Conservation (phyloP, 768 basidiomycete genomes). For the Porpolomopsis calyptriformis region DNA sequence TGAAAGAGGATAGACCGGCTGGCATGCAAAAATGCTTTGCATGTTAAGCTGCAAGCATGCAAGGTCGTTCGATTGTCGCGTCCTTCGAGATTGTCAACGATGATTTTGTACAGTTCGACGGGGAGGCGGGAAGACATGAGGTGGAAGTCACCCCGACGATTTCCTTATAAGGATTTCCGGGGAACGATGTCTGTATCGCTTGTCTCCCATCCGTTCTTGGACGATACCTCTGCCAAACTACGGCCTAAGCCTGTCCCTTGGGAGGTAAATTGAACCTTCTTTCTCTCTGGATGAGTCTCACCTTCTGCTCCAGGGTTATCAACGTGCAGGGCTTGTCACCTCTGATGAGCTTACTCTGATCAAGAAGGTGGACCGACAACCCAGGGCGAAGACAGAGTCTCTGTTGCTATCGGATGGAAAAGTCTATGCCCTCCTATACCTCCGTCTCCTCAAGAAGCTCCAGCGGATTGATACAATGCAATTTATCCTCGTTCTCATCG, state of each 20-base stretch:
- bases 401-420: constrained; percentile 73
- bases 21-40: too few relatives aligned
- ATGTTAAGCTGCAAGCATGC: too few relatives aligned
- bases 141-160: too few relatives aligned
- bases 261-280: constrained; percentile 53
- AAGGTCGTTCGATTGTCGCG: too few relatives aligned
- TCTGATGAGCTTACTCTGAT: constrained; percentile 78
- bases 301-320: constrained; percentile 64
- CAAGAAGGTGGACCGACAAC: constrained; percentile 82
- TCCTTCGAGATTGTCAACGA: too few relatives aligned
- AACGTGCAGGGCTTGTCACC: constrained; percentile 84
- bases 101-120: too few relatives aligned
- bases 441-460: constrained; percentile 76
- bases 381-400: constrained; percentile 62
- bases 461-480: constrained; percentile 82
- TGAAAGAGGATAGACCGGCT: too few relatives aligned
- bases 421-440: constrained; percentile 79
- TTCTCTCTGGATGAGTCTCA: constrained; percentile 10
- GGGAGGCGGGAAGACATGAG: too few relatives aligned
- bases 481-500: constrained; percentile 75
- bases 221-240: constrained; percentile 81
- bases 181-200: constrained; percentile 76
- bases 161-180: too few relatives aligned
- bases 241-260: constrained; percentile 87
- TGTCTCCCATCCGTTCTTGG: constrained; percentile 74